Evolutionary conservation across 1,284 basidiomycete species (phyloP), one percentile per base, ranked within the genome.

Genomic region (Fomes fomentarius): DNA sequence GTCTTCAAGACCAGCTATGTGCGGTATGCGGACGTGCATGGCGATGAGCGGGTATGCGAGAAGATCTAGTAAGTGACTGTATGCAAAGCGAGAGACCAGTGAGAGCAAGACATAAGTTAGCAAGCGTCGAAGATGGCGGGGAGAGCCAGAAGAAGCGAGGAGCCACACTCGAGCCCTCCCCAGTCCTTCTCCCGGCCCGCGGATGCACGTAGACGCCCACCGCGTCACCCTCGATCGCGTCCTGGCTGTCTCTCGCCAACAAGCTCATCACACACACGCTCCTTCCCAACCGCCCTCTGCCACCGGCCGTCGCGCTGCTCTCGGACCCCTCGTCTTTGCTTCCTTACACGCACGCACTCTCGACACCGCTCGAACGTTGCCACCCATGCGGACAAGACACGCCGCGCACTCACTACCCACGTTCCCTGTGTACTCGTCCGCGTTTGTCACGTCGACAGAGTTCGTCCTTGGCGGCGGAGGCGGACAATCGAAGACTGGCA

Each of bases 381-480:
- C 10, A 39, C 14, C 25, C 24, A 96, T 95, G 82, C 84, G 94
- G 54, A 85, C 89, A 47, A 79, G 82, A 62, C 94, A 96, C 70
- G 84, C 84, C 15, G 69, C 81, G n/a, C 92, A 95, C 64, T 70
- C 85, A 10, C 79, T 94, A 5, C 80, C 86, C 9, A 74, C 82
- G 1, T 96, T 94, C 67, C 94, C 94, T 1, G 87, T 96, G 46
- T 96, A 94, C 68, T 93, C 91, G 7, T 85, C 89, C 51, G 84
- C 85, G n/a, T 98, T 96, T 74, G 71, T 91, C 12, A 82, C 87
- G 0, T 77, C 86, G 21, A 78, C 83, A 46, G 76, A 84, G n/a
- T 74, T 97, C n/a, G 77, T 95, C 12, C 77, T 96, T 4, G 95
- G 94, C 2, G 95, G 94, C 2, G 95, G 95, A 24, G 95, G 95